A percentile compares a stretch with the other conserved stretches of the same genome.
These are phyloP conservation scores for Magnolia kwangsiensis DNA, from an alignment of 164 flowering plant species.

Conservation along the genomic window DNA sequence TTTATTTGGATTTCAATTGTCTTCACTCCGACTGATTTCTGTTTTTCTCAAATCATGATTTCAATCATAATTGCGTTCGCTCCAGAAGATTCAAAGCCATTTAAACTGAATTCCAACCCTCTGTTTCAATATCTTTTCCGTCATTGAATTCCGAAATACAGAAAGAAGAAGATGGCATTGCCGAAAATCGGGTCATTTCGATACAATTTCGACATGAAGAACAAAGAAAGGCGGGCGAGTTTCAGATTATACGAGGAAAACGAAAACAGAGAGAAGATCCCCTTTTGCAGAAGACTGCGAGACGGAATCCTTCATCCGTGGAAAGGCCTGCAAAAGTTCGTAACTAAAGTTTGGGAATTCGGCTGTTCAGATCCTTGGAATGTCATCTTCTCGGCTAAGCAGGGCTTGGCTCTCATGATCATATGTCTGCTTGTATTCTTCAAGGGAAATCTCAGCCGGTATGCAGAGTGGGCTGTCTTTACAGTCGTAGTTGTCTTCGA, in stretches of 20 bases:
- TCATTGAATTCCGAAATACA: too few species aligned
- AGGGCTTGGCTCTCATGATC: conserved; percentile 64
- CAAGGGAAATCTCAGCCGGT: conserved; percentile 41
- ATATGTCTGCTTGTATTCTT: conserved; percentile 61
- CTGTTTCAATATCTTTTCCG: too few species aligned
- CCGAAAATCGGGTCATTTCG: conserved; percentile 29
- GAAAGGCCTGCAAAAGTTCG: conserved; percentile 19
- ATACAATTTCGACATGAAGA: conserved; percentile 26
- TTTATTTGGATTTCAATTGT: too few species aligned
- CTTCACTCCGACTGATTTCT: too few species aligned
- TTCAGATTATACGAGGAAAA: conserved; percentile 24
- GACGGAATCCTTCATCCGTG: conserved; percentile 16
- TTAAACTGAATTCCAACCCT: too few species aligned
- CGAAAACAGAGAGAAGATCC: conserved; percentile 13
- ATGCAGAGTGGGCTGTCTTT: conserved; percentile 77
- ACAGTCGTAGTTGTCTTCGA: conserved; percentile 85
- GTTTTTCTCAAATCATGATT: too few species aligned
- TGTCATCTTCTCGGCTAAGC: conserved; percentile 52
- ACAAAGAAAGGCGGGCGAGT: conserved; percentile 22
- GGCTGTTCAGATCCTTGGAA: conserved; percentile 67
- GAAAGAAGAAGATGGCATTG: conserved; percentile 6
- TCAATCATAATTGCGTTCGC: too few species aligned
- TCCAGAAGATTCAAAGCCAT: too few species aligned
- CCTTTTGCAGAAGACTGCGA: conserved; percentile 16
- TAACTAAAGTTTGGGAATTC: conserved; percentile 38